phyloP scores from a whole-genome alignment of 139 green algal genomes.

The Picochlorum sp. region DNA sequence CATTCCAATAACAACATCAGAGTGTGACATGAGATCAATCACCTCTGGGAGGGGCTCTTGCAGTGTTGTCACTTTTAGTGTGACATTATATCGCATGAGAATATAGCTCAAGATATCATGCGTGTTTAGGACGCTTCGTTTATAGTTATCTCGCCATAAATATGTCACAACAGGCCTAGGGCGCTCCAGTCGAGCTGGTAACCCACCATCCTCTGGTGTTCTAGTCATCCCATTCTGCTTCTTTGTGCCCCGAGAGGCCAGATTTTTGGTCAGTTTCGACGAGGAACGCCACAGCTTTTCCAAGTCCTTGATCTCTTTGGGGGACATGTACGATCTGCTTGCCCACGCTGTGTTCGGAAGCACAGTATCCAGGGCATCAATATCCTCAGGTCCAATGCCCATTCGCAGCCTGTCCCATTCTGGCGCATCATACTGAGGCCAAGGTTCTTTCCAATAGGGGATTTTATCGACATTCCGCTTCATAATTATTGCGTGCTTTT shows the following conservation, averaged over 20 bases:
- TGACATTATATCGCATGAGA: conserved; percentile 29
- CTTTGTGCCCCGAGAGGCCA: background rate
- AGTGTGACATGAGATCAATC: conserved; percentile 25
- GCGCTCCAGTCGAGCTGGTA: background rate
- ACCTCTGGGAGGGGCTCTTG: conserved; percentile 24
- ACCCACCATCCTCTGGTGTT: background rate
- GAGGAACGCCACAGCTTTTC: background rate
- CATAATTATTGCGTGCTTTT: background rate
- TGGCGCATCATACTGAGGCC: conserved; percentile 16
- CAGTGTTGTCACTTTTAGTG: conserved; percentile 25
- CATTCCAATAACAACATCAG: conserved; percentile 27
- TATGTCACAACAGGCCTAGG: conserved; percentile 30
- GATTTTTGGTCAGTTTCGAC: background rate
- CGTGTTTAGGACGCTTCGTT: conserved; percentile 25
- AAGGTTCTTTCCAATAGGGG: background rate
- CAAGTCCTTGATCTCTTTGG: background rate
- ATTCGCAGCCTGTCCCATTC: conserved; percentile 15
- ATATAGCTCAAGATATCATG: conserved; percentile 28
- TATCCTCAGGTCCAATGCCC: conserved; percentile 27
- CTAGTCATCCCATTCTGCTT: background rate
- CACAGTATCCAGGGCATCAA: conserved; percentile 11
- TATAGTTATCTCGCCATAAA: conserved; percentile 27
- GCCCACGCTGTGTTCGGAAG: background rate
- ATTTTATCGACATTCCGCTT: background rate
- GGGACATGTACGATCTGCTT: background rate